Evolutionary conservation across 352 stramenopile species (phyloP).

Genomic region (Peronospora destructor): DNA sequence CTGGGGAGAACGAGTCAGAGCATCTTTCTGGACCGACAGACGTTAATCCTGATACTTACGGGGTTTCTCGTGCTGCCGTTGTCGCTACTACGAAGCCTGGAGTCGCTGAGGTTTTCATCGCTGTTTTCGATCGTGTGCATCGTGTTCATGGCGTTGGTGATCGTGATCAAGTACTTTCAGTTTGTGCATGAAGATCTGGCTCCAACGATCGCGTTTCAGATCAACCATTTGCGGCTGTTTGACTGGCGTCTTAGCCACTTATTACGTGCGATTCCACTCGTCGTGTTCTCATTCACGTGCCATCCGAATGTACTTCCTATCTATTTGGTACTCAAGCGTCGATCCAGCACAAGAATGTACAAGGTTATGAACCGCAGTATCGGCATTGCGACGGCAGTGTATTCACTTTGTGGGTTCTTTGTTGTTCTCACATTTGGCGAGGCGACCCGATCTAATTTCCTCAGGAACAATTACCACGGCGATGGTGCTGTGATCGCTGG

Average conservation of each 20-base stretch:
- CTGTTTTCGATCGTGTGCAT: slow-evolving; percentile 85
- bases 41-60: slow-evolving; percentile 59
- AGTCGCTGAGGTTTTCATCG: slow-evolving; percentile 80
- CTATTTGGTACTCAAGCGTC: slow-evolving; percentile 83
- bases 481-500: slow-evolving; percentile 62
- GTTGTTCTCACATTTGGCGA: slow-evolving; percentile 84
- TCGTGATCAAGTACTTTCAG: slow-evolving; percentile 87
- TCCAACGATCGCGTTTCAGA: slow-evolving; percentile 60
- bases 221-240: slow-evolving; percentile 68
- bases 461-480: slow-evolving; percentile 82
- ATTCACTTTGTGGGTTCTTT: slow-evolving; percentile 72
- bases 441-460: slow-evolving; percentile 72
- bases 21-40: slow-evolving; percentile 53
- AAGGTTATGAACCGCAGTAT: slow-evolving; percentile 87
- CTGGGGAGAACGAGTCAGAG: slow-evolving; percentile 37
- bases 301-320: slow-evolving; percentile 86
- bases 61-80: slow-evolving; percentile 67
- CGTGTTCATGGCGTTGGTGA: slow-evolving; percentile 83
- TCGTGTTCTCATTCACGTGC: slow-evolving; percentile 86
- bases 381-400: slow-evolving; percentile 62
- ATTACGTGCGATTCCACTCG: slow-evolving; percentile 66
- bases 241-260: slow-evolving; percentile 56
- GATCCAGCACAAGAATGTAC: slow-evolving; percentile 78
- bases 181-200: slow-evolving; percentile 68
- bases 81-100: slow-evolving; percentile 75